These are phyloP conservation scores for Halenospora varia DNA, from an alignment of 495 filamentous ascomycete species.

Conservation along the genomic window DNA sequence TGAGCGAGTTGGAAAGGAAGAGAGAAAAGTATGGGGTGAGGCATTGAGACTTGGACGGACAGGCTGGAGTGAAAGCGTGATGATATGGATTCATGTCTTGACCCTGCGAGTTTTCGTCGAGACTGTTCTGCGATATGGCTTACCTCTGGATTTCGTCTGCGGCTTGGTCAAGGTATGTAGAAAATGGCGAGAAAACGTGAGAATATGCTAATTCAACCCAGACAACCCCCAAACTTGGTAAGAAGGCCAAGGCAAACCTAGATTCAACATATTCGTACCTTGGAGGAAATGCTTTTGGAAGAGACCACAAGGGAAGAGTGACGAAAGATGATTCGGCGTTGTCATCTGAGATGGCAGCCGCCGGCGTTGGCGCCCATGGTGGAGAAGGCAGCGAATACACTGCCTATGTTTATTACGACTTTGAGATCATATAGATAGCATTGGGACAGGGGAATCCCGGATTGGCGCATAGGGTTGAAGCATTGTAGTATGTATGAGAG, in stretches of 20 bases:
- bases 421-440: slow-evolving; percentile 60
- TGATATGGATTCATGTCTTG: slow-evolving; percentile 91
- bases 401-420: slow-evolving; percentile 95
- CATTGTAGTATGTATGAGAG: slow-evolving; percentile 17
- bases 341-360: slow-evolving; percentile 74
- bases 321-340: slow-evolving; percentile 77
- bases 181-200: neutral
- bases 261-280: slow-evolving; percentile 87
- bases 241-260: slow-evolving; percentile 75
- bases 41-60: slow-evolving; percentile 81
- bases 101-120: slow-evolving; percentile 94
- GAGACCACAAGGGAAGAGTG: slow-evolving; percentile 89
- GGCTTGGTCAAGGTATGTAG: slow-evolving; percentile 74
- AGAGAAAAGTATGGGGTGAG: slow-evolving; percentile 85
- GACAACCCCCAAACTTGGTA: slow-evolving; percentile 77
- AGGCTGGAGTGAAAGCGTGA: slow-evolving; percentile 89
- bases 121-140: slow-evolving; percentile 88
- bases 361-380: slow-evolving; percentile 41
- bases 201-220: slow-evolving; percentile 32
- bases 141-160: slow-evolving; percentile 84
- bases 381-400: slow-evolving; percentile 83
- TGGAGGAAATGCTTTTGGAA: slow-evolving; percentile 88
- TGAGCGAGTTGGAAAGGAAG: slow-evolving; percentile 70
- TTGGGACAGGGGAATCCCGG: neutral
- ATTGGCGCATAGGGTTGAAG: slow-evolving; percentile 10